Evolutionary conservation across 495 filamentous ascomycete species (phyloP).

Genomic region (Daldinia decipiens): DNA sequence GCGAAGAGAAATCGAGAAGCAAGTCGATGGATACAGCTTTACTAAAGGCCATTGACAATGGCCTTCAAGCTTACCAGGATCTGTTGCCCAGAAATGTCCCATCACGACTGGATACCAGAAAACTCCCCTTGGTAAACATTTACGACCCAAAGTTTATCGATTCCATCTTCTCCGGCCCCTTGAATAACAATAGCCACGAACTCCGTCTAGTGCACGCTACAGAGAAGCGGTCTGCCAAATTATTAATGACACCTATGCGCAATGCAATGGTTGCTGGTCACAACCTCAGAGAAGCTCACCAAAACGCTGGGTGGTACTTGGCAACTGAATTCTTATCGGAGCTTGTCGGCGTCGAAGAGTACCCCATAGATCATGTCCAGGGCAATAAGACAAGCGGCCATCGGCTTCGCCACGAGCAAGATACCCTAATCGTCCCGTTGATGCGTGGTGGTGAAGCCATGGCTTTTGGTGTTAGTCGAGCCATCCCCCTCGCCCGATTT

Average conservation of each 20-base stretch:
- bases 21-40: slow-evolving; percentile 66
- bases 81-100: slow-evolving; percentile 56
- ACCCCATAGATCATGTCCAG: slow-evolving; percentile 64
- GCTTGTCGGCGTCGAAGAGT: slow-evolving; percentile 64
- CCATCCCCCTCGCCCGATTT: slow-evolving; percentile 64
- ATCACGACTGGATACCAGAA: slow-evolving; percentile 58
- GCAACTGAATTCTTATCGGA: slow-evolving; percentile 60
- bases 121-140: slow-evolving; percentile 59
- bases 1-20: slow-evolving; percentile 61
- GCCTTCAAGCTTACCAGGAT: slow-evolving; percentile 58
- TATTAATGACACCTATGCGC: slow-evolving; percentile 68
- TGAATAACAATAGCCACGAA: slow-evolving; percentile 2
- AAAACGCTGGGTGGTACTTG: slow-evolving; percentile 63
- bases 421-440: slow-evolving; percentile 67
- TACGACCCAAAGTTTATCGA: slow-evolving; percentile 51
- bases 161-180: slow-evolving; percentile 42
- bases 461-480: slow-evolving; percentile 70
- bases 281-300: slow-evolving; percentile 62
- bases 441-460: slow-evolving; percentile 76
- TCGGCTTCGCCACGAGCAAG: slow-evolving; percentile 60
- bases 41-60: slow-evolving; percentile 54
- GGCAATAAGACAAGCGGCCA: slow-evolving; percentile 61
- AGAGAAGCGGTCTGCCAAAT: slow-evolving; percentile 55
- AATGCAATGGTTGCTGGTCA: slow-evolving; percentile 61
- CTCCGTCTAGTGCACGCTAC: slow-evolving; percentile 58